A percentile compares a stretch with the other conserved stretches of the same genome.
Conservation (phyloP, 176 grass and related monocot genomes). For the Triticum turgidum region DNA sequence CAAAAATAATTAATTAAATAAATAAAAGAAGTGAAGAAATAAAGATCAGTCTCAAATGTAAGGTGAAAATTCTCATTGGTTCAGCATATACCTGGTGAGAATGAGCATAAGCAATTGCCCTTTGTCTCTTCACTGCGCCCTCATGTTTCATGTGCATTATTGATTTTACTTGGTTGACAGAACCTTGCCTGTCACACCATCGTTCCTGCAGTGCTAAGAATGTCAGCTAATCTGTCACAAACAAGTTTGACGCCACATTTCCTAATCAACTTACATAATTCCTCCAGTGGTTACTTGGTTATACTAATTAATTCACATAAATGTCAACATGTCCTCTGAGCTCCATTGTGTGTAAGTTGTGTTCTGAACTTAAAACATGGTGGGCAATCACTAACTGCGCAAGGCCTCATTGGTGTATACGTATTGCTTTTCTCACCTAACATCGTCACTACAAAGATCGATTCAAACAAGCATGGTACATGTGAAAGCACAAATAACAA, state of each 20-base stretch:
- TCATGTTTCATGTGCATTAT: slow-evolving; percentile 69
- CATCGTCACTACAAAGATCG: slow-evolving; percentile 23
- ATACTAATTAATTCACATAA: neutral
- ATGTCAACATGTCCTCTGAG: neutral
- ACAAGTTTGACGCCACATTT: neutral
- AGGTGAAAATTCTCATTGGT: neutral
- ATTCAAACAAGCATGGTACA: slow-evolving; percentile 28
- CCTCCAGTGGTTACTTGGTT: neutral
- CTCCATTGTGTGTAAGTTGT: neutral
- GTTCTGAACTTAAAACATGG: neutral
- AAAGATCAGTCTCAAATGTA: neutral
- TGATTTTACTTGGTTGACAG: slow-evolving; percentile 57
- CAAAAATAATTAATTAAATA: neutral
- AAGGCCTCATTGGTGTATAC: slow-evolving; percentile 31
- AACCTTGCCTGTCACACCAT: slow-evolving; percentile 73
- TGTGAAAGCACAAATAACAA: slow-evolving; percentile 18
- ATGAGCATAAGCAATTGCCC: slow-evolving; percentile 65
- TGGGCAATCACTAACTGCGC: neutral
- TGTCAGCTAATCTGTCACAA: neutral
- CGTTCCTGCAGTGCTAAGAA: slow-evolving; percentile 42
- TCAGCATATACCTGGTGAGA: slow-evolving; percentile 59
- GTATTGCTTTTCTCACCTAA: slow-evolving; percentile 39
- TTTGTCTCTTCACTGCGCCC: slow-evolving; percentile 67
- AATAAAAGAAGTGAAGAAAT: neutral
- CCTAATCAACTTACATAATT: neutral